Evolutionary conservation across 495 filamentous ascomycete genomes (phyloP).

Genomic region (Penicillium coprophilum): DNA sequence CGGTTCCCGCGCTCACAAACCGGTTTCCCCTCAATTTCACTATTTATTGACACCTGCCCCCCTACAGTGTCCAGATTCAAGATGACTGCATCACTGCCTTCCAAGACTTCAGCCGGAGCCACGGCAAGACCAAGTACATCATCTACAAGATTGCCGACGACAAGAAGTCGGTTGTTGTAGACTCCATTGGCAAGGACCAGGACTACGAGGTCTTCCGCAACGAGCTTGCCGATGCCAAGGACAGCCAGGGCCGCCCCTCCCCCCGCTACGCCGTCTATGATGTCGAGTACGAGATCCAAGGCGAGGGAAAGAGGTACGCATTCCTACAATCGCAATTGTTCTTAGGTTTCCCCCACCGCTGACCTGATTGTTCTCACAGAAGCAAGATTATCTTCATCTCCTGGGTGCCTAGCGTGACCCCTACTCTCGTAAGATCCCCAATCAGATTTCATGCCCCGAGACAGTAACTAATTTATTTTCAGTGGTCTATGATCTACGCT

Average conservation of each 20-base stretch:
- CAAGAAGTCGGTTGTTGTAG: slow-evolving; percentile 84
- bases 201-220: slow-evolving; percentile 77
- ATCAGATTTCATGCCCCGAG: background rate
- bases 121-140: slow-evolving; percentile 82
- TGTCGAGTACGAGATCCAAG: slow-evolving; percentile 78
- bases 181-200: slow-evolving; percentile 63
- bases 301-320: slow-evolving; percentile 78
- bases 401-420: slow-evolving; percentile 85
- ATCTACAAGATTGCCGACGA: slow-evolving; percentile 96
- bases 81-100: slow-evolving; percentile 79
- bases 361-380: slow-evolving; percentile 45
- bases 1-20: slow-evolving; percentile 5
- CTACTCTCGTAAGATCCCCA: slow-evolving; percentile 66
- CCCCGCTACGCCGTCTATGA: slow-evolving; percentile 94
- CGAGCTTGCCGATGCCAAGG: slow-evolving; percentile 68
- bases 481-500: slow-evolving; percentile 88
- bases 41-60: slow-evolving; percentile 23
- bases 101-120: slow-evolving; percentile 88
- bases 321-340: background rate
- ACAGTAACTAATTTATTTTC: slow-evolving; percentile 25
- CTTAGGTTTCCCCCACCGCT: slow-evolving; percentile 1
- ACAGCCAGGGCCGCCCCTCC: slow-evolving; percentile 61
- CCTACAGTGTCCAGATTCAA: slow-evolving; percentile 67
- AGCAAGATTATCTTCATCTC: slow-evolving; percentile 96
- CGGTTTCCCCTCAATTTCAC: slow-evolving; percentile 14